Base-by-base conservation (phyloP, 768 basidiomycete genomes). In the Cyclocybe cylindracea region DNA sequence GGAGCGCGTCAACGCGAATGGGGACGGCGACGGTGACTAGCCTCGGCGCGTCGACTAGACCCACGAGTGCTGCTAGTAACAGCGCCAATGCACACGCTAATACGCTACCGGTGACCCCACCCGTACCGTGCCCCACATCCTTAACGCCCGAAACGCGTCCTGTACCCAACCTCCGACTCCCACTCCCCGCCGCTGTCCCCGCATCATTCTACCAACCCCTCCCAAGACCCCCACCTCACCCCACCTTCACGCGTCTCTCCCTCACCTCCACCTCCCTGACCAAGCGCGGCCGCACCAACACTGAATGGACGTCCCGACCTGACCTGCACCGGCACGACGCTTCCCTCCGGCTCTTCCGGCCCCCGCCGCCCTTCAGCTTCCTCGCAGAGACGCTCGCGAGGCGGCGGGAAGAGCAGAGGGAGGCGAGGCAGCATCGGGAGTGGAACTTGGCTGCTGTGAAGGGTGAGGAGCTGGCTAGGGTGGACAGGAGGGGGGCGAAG, bases 321-420 rank as follows among this genome's bases (percentile, higher is more conserved):
- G 35, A 16, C 33, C 39, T 54, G 46, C 39, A 39, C 39, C 7
- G 18, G 6, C 42, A 47, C 35, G 68, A 71, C 45, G 46, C 54
- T 7, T 48, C 48, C 31, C 61, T 74, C 19, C 69, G 69, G 60
- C 68, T 76, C 13, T 73, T 66, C 54, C 72, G 75, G 11, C 51
- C 54, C 5, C 74, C 74, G 7, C 74, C 74, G 1, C 61, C 70
- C 7, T 76, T 73, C 72, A 61, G 48, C 44, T 46, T 50, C 1
- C 55, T 75, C 18, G 61, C 62, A 10, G 60, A 54, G 2, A 53
- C 60, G 4, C 16, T 60, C 10, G 13, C 13, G 32, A 10, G 35
- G 31, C 4, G 10, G 31, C 45, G 39, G 18, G 44, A 51, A 36
- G 44, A 50, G 11, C 46, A 39, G 41, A 19, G 10, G 14, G 37